Percentiles rank a stretch among this genome's conserved stretches.
Conservation (phyloP, 2,329 filamentous ascomycete species). For the Sarocladium oryzae region DNA sequence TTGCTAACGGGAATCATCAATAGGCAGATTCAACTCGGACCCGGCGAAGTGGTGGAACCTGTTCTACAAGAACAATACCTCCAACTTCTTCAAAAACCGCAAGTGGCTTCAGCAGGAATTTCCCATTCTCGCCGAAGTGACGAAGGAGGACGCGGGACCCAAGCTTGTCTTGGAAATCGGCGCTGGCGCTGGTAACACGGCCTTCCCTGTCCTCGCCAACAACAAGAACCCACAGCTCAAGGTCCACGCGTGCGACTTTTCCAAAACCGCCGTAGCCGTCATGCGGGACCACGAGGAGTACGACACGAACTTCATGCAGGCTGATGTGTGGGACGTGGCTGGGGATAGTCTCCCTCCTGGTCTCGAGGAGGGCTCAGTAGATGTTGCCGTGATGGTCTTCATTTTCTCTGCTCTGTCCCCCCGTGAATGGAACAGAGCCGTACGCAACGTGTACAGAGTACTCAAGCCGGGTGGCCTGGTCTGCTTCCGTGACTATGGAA, state of each 20-base stretch:
- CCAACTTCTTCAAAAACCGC: slow-evolving; percentile 97
- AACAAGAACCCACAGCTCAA: slow-evolving; percentile 78
- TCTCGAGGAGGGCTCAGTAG: slow-evolving; percentile 70
- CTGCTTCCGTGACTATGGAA: slow-evolving; percentile 92
- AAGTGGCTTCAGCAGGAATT: slow-evolving; percentile 98
- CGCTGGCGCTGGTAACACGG: slow-evolving; percentile 92
- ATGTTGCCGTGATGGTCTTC: slow-evolving; percentile 92
- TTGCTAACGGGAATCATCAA: slow-evolving; percentile 33
- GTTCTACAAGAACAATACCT: slow-evolving; percentile 96
- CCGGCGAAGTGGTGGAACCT: slow-evolving; percentile 97
- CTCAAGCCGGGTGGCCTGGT: slow-evolving; percentile 91
- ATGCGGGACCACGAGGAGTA: slow-evolving; percentile 79
- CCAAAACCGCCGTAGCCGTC: slow-evolving; percentile 87
- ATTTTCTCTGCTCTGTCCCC: slow-evolving; percentile 92
- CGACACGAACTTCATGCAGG: slow-evolving; percentile 63
- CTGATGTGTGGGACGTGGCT: slow-evolving; percentile 92
- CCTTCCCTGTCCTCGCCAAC: slow-evolving; percentile 79
- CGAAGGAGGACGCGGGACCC: slow-evolving; percentile 60
- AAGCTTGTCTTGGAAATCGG: slow-evolving; percentile 81
- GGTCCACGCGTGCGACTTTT: slow-evolving; percentile 94
- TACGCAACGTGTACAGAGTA: slow-evolving; percentile 72
- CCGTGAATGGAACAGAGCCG: slow-evolving; percentile 73
- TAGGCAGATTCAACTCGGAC: slow-evolving; percentile 77
- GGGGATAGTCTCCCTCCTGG: slow-evolving; percentile 67
- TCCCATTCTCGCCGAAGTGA: slow-evolving; percentile 74